Conservation (phyloP, 2,329 filamentous ascomycete species). For the Paracorniculantispora psalliotae region DNA sequence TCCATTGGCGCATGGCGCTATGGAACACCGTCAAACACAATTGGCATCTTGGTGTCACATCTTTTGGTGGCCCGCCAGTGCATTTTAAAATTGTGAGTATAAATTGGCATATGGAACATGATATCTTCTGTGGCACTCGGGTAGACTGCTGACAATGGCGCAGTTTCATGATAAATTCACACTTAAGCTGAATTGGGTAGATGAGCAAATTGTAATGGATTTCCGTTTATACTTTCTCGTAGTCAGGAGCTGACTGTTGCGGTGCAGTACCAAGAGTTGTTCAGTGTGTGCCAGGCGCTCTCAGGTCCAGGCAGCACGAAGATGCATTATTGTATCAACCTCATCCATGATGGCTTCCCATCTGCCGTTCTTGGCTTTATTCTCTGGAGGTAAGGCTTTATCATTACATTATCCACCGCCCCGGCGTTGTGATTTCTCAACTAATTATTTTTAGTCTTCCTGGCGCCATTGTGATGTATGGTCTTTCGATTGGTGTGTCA, state of each 20-base stretch:
- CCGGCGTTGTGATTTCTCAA: too few relatives aligned
- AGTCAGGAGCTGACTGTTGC: background rate
- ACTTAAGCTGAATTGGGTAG: slow-evolving; percentile 57
- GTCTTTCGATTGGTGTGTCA: slow-evolving; percentile 59
- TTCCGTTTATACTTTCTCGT: too few relatives aligned
- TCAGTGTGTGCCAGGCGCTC: slow-evolving; percentile 63
- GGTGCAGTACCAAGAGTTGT: slow-evolving; percentile 65
- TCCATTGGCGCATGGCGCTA: too few relatives aligned
- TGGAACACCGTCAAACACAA: slow-evolving; percentile 20
- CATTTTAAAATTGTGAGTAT: slow-evolving; percentile 60
- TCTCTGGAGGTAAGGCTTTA: too few relatives aligned
- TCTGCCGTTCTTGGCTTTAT: slow-evolving; percentile 56
- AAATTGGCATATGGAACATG: background rate
- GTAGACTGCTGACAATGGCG: background rate
- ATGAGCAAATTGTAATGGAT: slow-evolving; percentile 60
- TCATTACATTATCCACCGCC: too few relatives aligned
- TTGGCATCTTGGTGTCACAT: slow-evolving; percentile 61
- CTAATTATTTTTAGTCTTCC: slow-evolving; percentile 50
- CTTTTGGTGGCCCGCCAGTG: slow-evolving; percentile 63
- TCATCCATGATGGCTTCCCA: slow-evolving; percentile 56
- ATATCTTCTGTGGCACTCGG: background rate
- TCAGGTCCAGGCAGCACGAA: slow-evolving; percentile 67
- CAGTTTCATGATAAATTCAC: too few relatives aligned
- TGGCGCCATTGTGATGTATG: slow-evolving; percentile 66
- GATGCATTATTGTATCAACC: slow-evolving; percentile 63